Conservation (phyloP, 106 monocot genomes). For the Dendrobium huoshanense region DNA sequence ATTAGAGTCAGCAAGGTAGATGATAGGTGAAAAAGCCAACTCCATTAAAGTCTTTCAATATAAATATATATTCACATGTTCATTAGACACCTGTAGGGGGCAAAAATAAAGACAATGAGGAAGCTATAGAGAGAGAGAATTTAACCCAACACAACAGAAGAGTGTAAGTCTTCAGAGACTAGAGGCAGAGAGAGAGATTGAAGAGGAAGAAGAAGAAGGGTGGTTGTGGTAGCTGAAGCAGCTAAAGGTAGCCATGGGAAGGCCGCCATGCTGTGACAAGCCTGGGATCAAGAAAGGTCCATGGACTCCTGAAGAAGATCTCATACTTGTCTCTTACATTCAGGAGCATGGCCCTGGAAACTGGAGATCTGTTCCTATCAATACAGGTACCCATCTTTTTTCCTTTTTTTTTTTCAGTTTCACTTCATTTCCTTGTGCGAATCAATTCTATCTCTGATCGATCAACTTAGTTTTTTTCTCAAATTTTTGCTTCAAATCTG, state of each 20-base stretch:
- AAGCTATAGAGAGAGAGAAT: background rate
- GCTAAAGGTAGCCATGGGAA: slow-evolving; percentile 8
- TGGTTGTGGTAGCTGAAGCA: background rate
- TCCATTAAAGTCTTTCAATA: background rate
- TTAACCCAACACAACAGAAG: background rate
- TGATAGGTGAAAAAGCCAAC: slow-evolving; percentile 3
- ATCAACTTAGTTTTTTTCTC: background rate
- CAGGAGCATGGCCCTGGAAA: slow-evolving; percentile 15
- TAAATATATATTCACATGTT: background rate
- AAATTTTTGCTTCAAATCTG: background rate
- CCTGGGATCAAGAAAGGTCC: slow-evolving; percentile 17
- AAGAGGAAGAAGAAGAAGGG: too few relatives aligned
- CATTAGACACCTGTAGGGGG: background rate
- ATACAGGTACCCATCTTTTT: background rate
- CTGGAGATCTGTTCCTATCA: slow-evolving; percentile 11
- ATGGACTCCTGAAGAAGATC: slow-evolving; percentile 19
- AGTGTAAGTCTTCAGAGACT: background rate
- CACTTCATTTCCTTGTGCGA: background rate
- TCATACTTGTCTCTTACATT: slow-evolving; percentile 10
- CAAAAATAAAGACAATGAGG: background rate
- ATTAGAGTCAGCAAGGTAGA: slow-evolving; percentile 3
- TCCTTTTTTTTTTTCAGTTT: background rate
- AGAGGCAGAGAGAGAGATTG: background rate
- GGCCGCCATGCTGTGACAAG: slow-evolving; percentile 21
- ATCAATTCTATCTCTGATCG: background rate